phyloP scores from a whole-genome alignment of 2,329 filamentous ascomycete genomes.

The Onygenales sp. region DNA sequence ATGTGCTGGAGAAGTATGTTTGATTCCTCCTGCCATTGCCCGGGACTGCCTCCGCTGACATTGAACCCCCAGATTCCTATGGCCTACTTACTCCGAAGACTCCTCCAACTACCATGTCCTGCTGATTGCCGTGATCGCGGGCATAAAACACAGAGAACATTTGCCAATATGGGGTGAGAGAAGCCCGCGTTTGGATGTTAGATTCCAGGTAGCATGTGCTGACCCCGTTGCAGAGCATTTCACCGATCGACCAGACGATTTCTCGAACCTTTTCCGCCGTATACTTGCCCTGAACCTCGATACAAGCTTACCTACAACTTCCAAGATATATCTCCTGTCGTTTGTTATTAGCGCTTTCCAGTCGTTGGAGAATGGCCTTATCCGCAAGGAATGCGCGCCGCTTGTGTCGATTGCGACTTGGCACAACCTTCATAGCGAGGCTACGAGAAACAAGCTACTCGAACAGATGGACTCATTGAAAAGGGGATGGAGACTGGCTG shows the following conservation, averaged over 20 bases:
- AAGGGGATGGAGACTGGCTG: slow-evolving; percentile 83
- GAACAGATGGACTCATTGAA: slow-evolving; percentile 64
- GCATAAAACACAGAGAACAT: slow-evolving; percentile 79
- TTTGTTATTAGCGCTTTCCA: slow-evolving; percentile 92
- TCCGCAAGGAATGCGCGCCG: slow-evolving; percentile 93
- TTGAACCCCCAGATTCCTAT: slow-evolving; percentile 62
- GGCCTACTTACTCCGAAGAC: slow-evolving; percentile 84
- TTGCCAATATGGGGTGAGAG: slow-evolving; percentile 73
- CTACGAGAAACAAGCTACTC: slow-evolving; percentile 61
- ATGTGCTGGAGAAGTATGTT: slow-evolving; percentile 69
- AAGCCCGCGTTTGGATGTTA: not conserved
- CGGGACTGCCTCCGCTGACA: not conserved
- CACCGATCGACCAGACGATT: slow-evolving; percentile 64
- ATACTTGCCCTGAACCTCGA: slow-evolving; percentile 80
- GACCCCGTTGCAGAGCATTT: slow-evolving; percentile 45
- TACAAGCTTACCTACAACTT: slow-evolving; percentile 51
- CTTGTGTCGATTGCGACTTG: slow-evolving; percentile 91
- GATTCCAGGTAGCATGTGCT: not conserved
- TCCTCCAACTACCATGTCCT: slow-evolving; percentile 88
- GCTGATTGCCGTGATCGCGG: slow-evolving; percentile 73
- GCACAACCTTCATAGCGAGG: slow-evolving; percentile 80
- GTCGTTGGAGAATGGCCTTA: slow-evolving; percentile 76
- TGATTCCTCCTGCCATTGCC: not conserved
- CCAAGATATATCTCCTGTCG: slow-evolving; percentile 74
- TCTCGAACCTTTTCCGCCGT: slow-evolving; percentile 81